phyloP scores from a whole-genome alignment of 768 basidiomycete genomes.

The Psilocybe cubensis region DNA sequence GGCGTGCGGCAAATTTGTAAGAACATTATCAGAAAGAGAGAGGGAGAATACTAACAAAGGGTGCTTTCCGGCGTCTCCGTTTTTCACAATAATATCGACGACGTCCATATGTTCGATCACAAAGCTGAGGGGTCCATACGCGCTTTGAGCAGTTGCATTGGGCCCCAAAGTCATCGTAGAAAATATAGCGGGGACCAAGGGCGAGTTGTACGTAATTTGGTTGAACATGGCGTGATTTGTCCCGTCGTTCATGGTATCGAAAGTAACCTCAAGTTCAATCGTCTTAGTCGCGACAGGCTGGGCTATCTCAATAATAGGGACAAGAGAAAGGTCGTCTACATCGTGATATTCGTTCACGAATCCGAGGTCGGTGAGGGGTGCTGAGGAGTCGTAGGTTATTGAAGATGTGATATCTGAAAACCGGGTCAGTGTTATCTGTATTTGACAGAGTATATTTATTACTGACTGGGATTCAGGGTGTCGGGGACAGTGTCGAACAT shows the following conservation, averaged over 20 bases:
- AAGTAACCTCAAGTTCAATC: slow-evolving; percentile 72
- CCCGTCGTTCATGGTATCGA: slow-evolving; percentile 87
- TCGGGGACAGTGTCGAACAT: slow-evolving; percentile 90
- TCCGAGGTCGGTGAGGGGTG: slow-evolving; percentile 55
- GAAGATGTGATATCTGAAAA: slow-evolving; percentile 77
- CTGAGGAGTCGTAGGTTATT: slow-evolving; percentile 69
- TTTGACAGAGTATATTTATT: slow-evolving; percentile 27
- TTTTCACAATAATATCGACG: slow-evolving; percentile 77
- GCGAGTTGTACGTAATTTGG: slow-evolving; percentile 65
- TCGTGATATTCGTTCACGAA: slow-evolving; percentile 59
- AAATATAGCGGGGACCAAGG: slow-evolving; percentile 77
- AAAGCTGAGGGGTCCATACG: slow-evolving; percentile 84
- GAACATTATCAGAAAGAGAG: background rate
- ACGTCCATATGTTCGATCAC: slow-evolving; percentile 77
- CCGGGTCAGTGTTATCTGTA: background rate
- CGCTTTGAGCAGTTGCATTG: slow-evolving; percentile 64
- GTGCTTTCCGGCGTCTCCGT: slow-evolving; percentile 74
- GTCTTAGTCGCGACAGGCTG: slow-evolving; percentile 57
- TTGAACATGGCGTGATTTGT: slow-evolving; percentile 86
- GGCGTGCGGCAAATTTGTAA: background rate
- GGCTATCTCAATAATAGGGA: slow-evolving; percentile 59
- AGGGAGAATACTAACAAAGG: slow-evolving; percentile 68
- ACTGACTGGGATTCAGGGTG: slow-evolving; percentile 69
- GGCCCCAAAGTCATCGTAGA: slow-evolving; percentile 76
- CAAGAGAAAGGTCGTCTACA: slow-evolving; percentile 69